Evolutionary conservation across 768 basidiomycete species (phyloP).

Genomic region (Tricholoma bakamatsutake): DNA sequence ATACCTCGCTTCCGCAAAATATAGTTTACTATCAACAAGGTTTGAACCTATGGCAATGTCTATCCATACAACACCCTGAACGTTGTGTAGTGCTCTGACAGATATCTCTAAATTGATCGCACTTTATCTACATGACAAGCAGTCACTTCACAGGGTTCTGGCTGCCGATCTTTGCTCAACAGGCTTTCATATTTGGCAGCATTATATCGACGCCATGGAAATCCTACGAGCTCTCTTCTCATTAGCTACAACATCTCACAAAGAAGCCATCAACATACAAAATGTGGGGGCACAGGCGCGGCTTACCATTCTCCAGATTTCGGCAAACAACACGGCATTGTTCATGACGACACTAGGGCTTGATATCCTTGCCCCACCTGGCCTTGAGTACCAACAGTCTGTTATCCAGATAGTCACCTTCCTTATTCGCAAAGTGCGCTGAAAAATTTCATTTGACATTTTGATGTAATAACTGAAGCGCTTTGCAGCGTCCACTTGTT

Average conservation of each 20-base stretch:
- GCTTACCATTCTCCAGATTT: slow-evolving; percentile 79
- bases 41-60: slow-evolving; percentile 23
- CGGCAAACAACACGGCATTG: slow-evolving; percentile 72
- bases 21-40: slow-evolving; percentile 69
- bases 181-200: slow-evolving; percentile 93
- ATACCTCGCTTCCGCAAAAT: slow-evolving; percentile 75
- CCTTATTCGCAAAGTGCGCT: slow-evolving; percentile 77
- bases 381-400: slow-evolving; percentile 72
- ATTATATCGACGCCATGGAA: slow-evolving; percentile 86
- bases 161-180: slow-evolving; percentile 88
- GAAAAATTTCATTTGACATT: neutral
- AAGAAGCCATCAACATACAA: slow-evolving; percentile 62
- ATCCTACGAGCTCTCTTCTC: slow-evolving; percentile 80
- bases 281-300: slow-evolving; percentile 77
- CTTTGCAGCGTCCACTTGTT: slow-evolving; percentile 68
- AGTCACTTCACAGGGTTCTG: slow-evolving; percentile 57
- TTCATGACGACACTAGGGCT: slow-evolving; percentile 93
- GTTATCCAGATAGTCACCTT: slow-evolving; percentile 93
- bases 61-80: neutral
- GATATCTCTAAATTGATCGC: slow-evolving; percentile 83
- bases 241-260: slow-evolving; percentile 66
- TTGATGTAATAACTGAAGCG: neutral
- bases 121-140: slow-evolving; percentile 70
- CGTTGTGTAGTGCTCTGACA: slow-evolving; percentile 54
- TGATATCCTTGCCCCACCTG: slow-evolving; percentile 77